Percentiles rank a stretch among this genome's conserved stretches.
These are phyloP conservation scores for Trametes versicolor DNA, from an alignment of 1,284 basidiomycete genomes.

Conservation along the genomic window DNA sequence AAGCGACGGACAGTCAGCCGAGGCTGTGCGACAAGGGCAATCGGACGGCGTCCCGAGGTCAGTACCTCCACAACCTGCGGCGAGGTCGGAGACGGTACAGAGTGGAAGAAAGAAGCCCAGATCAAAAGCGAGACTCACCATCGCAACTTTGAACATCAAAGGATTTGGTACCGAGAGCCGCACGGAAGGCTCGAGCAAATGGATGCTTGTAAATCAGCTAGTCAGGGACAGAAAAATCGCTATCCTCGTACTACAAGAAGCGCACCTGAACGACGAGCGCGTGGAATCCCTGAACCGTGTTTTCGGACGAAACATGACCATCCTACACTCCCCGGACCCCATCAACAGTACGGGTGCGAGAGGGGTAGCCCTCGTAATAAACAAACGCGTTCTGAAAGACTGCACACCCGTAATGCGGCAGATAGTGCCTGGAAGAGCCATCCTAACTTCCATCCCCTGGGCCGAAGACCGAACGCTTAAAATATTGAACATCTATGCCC, in stretches of 20 bases:
- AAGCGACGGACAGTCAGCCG: too few relatives aligned
- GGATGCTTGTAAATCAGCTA: constrained; percentile 1
- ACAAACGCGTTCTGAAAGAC: background rate
- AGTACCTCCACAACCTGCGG: too few relatives aligned
- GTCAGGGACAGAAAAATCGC: background rate
- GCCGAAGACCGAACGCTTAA: background rate
- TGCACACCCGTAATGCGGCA: too few relatives aligned
- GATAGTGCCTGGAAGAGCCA: background rate
- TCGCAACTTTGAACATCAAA: too few relatives aligned
- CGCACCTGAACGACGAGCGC: background rate
- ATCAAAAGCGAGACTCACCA: too few relatives aligned
- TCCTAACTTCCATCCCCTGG: background rate
- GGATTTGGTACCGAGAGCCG: too few relatives aligned
- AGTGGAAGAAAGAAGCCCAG: too few relatives aligned
- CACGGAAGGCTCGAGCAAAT: background rate
- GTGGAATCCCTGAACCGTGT: background rate
- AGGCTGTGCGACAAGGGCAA: too few relatives aligned
- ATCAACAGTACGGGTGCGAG: background rate
- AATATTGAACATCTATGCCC: background rate
- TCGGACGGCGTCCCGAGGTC: too few relatives aligned
- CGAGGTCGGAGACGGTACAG: too few relatives aligned
- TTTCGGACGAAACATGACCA: background rate
- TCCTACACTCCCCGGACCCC: background rate
- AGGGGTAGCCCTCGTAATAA: background rate
- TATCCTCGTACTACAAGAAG: background rate